These are phyloP conservation scores for Candida methanosorbosa DNA, from an alignment of 805 yeast genomes.

Conservation along the genomic window DNA sequence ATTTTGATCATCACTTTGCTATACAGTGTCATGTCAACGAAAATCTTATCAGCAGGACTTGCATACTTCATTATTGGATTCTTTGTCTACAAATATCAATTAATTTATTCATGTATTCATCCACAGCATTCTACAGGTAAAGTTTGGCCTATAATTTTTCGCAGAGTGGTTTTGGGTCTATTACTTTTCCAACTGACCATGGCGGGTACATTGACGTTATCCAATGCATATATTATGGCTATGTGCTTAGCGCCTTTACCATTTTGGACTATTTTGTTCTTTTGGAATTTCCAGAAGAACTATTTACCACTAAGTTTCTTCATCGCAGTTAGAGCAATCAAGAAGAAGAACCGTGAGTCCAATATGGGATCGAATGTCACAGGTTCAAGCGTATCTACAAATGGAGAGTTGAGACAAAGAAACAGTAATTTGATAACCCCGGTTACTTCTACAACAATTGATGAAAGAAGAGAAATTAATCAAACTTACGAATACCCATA, in stretches of 20 bases:
- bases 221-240: slow-evolving; percentile 71
- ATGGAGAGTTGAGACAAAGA: background rate
- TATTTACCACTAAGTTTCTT: slow-evolving; percentile 75
- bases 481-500: slow-evolving; percentile 75
- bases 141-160: slow-evolving; percentile 87
- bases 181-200: slow-evolving; percentile 82
- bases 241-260: slow-evolving; percentile 71
- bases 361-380: background rate
- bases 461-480: slow-evolving; percentile 65
- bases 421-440: slow-evolving; percentile 5
- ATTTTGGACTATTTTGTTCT: slow-evolving; percentile 48
- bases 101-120: slow-evolving; percentile 84
- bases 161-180: slow-evolving; percentile 76
- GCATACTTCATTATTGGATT: slow-evolving; percentile 79
- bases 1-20: slow-evolving; percentile 78
- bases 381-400: background rate
- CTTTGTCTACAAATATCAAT: slow-evolving; percentile 84
- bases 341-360: background rate
- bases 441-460: slow-evolving; percentile 46
- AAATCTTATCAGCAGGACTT: slow-evolving; percentile 76
- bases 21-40: slow-evolving; percentile 84
- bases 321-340: slow-evolving; percentile 78
- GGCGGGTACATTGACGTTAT: slow-evolving; percentile 79
- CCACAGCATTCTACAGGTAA: slow-evolving; percentile 96
- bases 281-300: slow-evolving; percentile 76